phyloP scores from a whole-genome alignment of 2,329 filamentous ascomycete species.

The Rosellinia necatrix region DNA sequence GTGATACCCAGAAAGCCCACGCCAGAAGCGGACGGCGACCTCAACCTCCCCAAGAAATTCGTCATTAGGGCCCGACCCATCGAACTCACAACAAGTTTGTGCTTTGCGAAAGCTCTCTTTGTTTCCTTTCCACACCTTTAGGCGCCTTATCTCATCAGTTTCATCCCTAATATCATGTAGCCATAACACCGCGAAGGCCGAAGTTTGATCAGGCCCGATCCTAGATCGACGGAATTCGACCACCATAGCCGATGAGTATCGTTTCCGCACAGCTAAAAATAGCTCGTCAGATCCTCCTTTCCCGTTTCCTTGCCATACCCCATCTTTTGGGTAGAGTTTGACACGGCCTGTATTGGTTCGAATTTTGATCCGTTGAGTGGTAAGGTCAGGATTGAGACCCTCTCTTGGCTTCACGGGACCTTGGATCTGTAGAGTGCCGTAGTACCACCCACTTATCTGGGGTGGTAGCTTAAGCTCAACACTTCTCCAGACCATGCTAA shows the following conservation, averaged over 20 bases:
- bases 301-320: conserved; percentile 57
- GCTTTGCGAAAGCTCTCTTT: conserved; percentile 50
- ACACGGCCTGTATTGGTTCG: conserved; percentile 60
- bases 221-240: conserved; percentile 64
- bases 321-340: conserved; percentile 60
- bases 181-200: conserved; percentile 70
- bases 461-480: conserved; percentile 65
- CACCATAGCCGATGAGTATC: conserved; percentile 61
- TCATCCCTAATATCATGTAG: conserved; percentile 72
- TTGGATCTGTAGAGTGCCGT: conserved; percentile 70
- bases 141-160: conserved; percentile 60
- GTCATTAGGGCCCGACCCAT: conserved; percentile 57
- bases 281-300: conserved; percentile 46
- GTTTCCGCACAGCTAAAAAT: conserved; percentile 62
- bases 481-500: conserved; percentile 76
- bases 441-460: conserved; percentile 70
- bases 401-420: conserved; percentile 51
- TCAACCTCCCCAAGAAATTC: conserved; percentile 61
- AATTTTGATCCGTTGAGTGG: conserved; percentile 61
- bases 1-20: conserved; percentile 64
- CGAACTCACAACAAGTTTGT: conserved; percentile 42
- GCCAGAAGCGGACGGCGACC: conserved; percentile 63
- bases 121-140: conserved; percentile 71
- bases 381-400: conserved; percentile 54
- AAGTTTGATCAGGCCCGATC: conserved; percentile 56